A percentile compares a stretch with the other conserved stretches of the same genome.
These are phyloP conservation scores for Orbilia oligospora DNA, from an alignment of 2,329 filamentous ascomycete species.

Conservation along the genomic window DNA sequence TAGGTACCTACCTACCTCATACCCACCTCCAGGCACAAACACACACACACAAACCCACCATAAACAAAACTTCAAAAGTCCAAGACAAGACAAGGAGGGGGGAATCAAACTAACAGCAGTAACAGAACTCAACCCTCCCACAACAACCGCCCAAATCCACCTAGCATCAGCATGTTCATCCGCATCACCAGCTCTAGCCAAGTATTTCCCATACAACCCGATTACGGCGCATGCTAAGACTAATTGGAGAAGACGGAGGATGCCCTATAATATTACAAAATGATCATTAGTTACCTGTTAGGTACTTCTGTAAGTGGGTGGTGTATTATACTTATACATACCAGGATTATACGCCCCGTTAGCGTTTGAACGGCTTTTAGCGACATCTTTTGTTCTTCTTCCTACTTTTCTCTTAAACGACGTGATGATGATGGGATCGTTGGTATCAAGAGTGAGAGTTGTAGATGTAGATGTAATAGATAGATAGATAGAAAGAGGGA, in stretches of 20 bases:
- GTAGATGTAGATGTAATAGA: no score
- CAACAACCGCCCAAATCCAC: constrained; percentile 82
- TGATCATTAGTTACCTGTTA: no score
- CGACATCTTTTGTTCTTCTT: no score
- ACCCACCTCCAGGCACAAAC: background rate
- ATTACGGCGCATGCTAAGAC: constrained; percentile 81
- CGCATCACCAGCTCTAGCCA: constrained; percentile 72
- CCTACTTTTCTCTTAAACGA: background rate
- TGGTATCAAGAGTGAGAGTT: no score
- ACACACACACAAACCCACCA: constrained; percentile 4
- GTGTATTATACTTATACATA: no score
- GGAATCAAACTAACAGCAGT: constrained; percentile 69
- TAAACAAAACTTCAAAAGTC: constrained; percentile 62
- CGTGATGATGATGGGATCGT: no score
- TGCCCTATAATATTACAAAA: constrained; percentile 64
- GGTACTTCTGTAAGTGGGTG: no score
- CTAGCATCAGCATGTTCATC: constrained; percentile 74
- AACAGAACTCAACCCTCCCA: constrained; percentile 76
- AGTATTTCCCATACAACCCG: constrained; percentile 81
- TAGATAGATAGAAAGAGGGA: no score
- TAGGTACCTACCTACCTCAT: background rate
- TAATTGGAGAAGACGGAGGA: constrained; percentile 81
- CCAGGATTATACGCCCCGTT: constrained; percentile 52
- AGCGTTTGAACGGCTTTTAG: constrained; percentile 39
- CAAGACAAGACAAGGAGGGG: constrained; percentile 74